Evolutionary conservation across 176 grass and related monocot species (phyloP).

Genomic region (Ampelocalamus luodianensis): DNA sequence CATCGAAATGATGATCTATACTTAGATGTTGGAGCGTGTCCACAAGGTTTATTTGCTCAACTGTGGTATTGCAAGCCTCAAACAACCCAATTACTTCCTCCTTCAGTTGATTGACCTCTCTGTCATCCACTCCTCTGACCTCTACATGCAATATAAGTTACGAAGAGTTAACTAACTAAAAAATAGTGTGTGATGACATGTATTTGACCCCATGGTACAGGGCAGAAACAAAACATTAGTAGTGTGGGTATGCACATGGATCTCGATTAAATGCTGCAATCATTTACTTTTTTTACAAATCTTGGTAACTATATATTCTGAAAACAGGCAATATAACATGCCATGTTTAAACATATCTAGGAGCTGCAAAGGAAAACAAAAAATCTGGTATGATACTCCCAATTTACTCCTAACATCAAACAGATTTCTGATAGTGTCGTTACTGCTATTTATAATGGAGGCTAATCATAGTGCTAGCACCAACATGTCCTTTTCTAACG

Average conservation of each 20-base stretch:
- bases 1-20: constrained; percentile 41
- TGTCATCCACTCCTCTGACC: constrained; percentile 30
- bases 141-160: constrained; percentile 12
- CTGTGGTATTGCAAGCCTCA: not conserved
- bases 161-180: not conserved
- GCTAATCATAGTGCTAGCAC: too few relatives aligned
- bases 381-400: not conserved
- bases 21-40: constrained; percentile 43
- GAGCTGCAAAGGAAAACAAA: not conserved
- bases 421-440: not conserved
- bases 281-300: not conserved
- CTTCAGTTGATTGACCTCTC: constrained; percentile 24
- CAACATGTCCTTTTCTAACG: too few relatives aligned
- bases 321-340: too few relatives aligned
- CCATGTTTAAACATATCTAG: not conserved
- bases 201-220: not conserved
- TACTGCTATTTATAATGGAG: not conserved
- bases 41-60: constrained; percentile 35
- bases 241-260: not conserved
- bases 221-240: not conserved
- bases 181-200: not conserved
- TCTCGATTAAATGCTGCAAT: not conserved
- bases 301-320: not conserved
- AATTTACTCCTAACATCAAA: not conserved
- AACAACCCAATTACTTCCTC: constrained; percentile 31